These are phyloP conservation scores for Solanum medicagineum DNA, from an alignment of 257 asterid genomes.

Conservation along the genomic window DNA sequence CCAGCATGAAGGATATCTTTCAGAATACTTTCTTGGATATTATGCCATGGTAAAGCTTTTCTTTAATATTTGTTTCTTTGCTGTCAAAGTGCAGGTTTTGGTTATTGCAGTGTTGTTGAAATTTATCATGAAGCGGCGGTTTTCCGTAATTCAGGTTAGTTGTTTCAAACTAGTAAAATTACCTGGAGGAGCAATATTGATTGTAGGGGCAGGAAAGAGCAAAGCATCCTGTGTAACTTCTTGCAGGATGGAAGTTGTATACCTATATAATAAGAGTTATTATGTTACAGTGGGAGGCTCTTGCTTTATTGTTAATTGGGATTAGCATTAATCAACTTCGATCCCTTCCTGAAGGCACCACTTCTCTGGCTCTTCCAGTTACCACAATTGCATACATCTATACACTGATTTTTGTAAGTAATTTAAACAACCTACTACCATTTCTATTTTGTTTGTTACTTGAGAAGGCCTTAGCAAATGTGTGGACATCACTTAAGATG, in stretches of 20 bases:
- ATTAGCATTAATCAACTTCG: constrained; percentile 88
- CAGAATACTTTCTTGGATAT: neutral
- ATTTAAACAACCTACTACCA: neutral
- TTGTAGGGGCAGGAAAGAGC: neutral
- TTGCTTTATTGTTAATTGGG: constrained; percentile 92
- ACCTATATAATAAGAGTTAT: neutral
- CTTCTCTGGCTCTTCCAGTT: constrained; percentile 82
- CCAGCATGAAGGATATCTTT: neutral
- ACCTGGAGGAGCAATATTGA: neutral
- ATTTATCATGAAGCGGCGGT: constrained; percentile 79
- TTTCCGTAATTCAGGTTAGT: constrained; percentile 91
- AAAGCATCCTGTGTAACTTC: neutral
- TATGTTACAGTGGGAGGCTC: constrained; percentile 92
- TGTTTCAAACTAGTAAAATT: neutral
- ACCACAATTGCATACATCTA: constrained; percentile 74
- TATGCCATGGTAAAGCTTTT: neutral
- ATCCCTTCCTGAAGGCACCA: constrained; percentile 65
- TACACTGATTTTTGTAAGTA: constrained; percentile 90
- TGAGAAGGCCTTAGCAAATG: neutral
- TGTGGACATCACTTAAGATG: neutral
- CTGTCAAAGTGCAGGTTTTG: constrained; percentile 57
- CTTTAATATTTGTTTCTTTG: neutral
- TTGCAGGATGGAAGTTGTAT: neutral
- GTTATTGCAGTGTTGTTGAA: constrained; percentile 89
- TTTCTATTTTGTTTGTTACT: neutral